phyloP scores from a whole-genome alignment of 345 rosid species.

The Acer saccharum region DNA sequence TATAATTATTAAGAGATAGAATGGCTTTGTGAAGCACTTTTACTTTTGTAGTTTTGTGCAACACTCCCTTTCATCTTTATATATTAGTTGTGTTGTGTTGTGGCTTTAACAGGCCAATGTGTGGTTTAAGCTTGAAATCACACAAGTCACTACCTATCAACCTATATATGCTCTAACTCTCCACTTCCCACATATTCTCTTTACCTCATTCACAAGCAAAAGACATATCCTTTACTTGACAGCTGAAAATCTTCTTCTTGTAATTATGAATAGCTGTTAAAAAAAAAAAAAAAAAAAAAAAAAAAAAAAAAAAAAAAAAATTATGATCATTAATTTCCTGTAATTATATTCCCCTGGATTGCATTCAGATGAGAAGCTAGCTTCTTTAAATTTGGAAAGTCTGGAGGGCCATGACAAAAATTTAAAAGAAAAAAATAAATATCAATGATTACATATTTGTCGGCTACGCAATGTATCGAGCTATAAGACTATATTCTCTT shows the following conservation, averaged over 20 bases:
- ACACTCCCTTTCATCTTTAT: slow-evolving; percentile 12
- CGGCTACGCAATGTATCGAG: no score
- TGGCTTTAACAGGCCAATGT: slow-evolving; percentile 12
- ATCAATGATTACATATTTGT: no score
- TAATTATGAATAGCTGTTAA: not conserved
- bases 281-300: no score
- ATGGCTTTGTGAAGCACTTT: slow-evolving; percentile 17
- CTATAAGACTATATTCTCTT: no score
- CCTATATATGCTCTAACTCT: no score
- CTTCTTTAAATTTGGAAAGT: no score
- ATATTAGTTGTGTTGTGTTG: slow-evolving; percentile 5
- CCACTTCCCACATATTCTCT: slow-evolving; percentile 1
- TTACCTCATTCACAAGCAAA: slow-evolving; percentile 52
- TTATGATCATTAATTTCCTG: not conserved
- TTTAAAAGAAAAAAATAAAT: no score
- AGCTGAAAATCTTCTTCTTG: slow-evolving; percentile 15
- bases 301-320: no score
- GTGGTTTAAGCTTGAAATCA: slow-evolving; percentile 37
- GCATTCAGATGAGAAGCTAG: not conserved
- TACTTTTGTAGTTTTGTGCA: slow-evolving; percentile 16
- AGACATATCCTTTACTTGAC: slow-evolving; percentile 43
- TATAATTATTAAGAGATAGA: not conserved
- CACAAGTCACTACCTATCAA: not conserved
- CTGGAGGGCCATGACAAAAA: no score
- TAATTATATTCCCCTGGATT: not conserved